Base-by-base conservation (phyloP, 2,329 filamentous ascomycete species). In the Ceratocystis destructans region DNA sequence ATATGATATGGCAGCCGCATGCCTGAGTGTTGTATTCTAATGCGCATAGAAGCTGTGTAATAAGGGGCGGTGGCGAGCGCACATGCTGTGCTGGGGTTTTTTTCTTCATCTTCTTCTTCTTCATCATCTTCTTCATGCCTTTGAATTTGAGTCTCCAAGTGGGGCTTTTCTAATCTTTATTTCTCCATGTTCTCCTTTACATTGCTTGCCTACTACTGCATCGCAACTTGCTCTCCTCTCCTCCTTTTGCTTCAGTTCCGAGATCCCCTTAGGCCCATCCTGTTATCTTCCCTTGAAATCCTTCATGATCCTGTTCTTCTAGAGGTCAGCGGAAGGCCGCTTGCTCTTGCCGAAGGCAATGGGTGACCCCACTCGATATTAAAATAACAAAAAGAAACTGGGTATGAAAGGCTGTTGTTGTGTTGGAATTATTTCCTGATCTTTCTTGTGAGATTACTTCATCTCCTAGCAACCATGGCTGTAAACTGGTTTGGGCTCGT, bases 251-350 rank as follows among this genome's bases (percentile, higher is more conserved):
- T 57, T 2, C 28, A 37, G 28, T 33, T 37, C 55, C 28, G 55
- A 59, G 55, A 59, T 59, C 55, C 55, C 33, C 55, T 33, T 59
- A 59, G 55, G 20, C 31, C 17, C 55, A 59, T 59, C 55, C 55
- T 59, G 37, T 59, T 59, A 59, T 59, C 55, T 59, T 59, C 28
- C 28, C 55, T 59, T 59, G 17, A 8, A 25, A 59, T 59, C 55
- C 55, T 59, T 59, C 8, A 37, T 6, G 8, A 37, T 37, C 55
- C 55, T 53, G 17, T n/a, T 37, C 55, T 8, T n/a, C 22, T 28
- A n/a, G 17, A 59, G 33, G n/a, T 20, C 5, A 15, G 55, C 55
- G 55, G 28, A 59, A 37, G 55, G 4, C 55, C 55, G 55, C 55
- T 59, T 59, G 28, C 15, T 37, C 28, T 37, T 59, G 55, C 55